These are phyloP conservation scores for Clarkia xantiana DNA, from an alignment of 345 rosid genomes.

Conservation along the genomic window DNA sequence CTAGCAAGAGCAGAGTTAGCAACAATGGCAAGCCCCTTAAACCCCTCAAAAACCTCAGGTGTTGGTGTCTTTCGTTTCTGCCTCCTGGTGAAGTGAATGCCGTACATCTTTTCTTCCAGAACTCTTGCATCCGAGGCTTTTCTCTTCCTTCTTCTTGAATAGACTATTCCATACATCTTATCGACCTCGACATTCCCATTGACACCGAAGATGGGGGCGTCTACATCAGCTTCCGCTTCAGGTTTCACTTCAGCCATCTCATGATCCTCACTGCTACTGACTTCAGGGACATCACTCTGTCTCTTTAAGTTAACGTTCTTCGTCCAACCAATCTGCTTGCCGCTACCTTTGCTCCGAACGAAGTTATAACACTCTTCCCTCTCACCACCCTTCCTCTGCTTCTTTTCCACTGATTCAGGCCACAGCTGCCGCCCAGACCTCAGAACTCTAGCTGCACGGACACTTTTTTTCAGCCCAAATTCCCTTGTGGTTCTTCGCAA, in stretches of 20 bases:
- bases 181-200: conserved; percentile 10
- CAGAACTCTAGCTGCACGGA: conserved; percentile 63
- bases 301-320: conserved; percentile 15
- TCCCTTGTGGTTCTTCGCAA: conserved; percentile 66
- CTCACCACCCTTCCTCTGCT: conserved; percentile 33
- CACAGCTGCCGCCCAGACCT: conserved; percentile 73
- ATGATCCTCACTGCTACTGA: conserved; percentile 5
- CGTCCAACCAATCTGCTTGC: conserved; percentile 25
- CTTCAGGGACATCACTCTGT: conserved; percentile 4
- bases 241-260: conserved; percentile 9
- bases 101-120: conserved; percentile 24
- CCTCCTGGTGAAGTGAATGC: conserved; percentile 40
- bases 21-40: conserved; percentile 19
- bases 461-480: conserved; percentile 65
- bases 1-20: conserved; percentile 18
- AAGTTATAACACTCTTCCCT: conserved; percentile 33
- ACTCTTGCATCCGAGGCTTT: conserved; percentile 3
- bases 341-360: conserved; percentile 15
- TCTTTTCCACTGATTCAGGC: conserved; percentile 40
- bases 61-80: conserved; percentile 14
- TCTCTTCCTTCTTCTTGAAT: conserved; percentile 59
- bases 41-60: conserved; percentile 3
- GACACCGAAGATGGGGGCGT: no score
- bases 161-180: conserved; percentile 61
- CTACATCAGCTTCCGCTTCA: not conserved